Base-by-base conservation (phyloP, 805 yeast genomes). In the Saccharomycopsis microspora region DNA sequence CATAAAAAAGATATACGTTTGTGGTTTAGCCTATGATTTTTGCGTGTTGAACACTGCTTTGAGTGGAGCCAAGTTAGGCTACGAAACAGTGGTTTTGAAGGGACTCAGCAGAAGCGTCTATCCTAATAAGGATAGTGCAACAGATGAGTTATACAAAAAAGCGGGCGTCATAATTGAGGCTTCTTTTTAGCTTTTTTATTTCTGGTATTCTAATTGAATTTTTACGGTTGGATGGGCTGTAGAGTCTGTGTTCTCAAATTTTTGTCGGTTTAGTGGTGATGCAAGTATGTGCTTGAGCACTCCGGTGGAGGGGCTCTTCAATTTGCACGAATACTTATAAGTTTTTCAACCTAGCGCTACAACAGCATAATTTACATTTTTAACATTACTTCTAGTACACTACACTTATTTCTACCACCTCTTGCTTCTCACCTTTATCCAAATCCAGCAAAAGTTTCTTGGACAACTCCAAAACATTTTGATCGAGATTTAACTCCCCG, bases 11-110 rank as follows among this genome's bases (percentile, higher is more conserved):
- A 87, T 88, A 1, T 77, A 70, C 41, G 72, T 85, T 28, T 90
- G 81, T 1, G 97, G 97, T 0, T 57, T 89, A 27, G 96, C 97
- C 0, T 78, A 79, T 53, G 97, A 89, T 60, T 87, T 68, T 61
- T 89, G 97, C 62, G 97, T 90, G 3, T 64, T 78, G 55, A 72
- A 79, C 58, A 81, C 94, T 0, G 87, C 95, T 0, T 60, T 77
- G 29, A 94, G 89, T 48, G 71, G 88, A 27, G 74, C 72, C 0
- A 62, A 60, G 7, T 50, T 66, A 4, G 95, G 95, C 0, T 87
- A 74, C 59, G 61, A 72, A 1, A 79, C 95, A 0, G 67, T 58
- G 45, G 85, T 90, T 1, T 54, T 86, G 9, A 67, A 69, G 50
- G 75, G 76, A 32, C 74, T 77, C 45, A 69, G 81, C 27, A 71